Percentiles rank a stretch among this genome's conserved stretches.
phyloP scores from a whole-genome alignment of 2,329 filamentous ascomycete genomes.

The Zopfia rhizophila region DNA sequence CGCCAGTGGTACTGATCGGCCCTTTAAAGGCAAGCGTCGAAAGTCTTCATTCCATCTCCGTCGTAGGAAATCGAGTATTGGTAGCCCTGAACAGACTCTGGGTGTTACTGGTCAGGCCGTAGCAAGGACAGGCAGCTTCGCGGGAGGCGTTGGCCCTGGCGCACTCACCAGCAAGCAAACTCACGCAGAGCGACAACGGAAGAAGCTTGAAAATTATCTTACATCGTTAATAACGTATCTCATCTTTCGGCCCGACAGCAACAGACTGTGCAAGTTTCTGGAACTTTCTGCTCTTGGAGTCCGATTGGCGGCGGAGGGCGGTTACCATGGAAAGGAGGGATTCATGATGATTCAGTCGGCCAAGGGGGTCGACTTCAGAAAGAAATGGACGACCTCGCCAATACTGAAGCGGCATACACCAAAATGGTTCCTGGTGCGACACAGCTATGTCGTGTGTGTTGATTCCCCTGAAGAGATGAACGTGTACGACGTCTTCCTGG shows the following conservation, averaged over 20 bases:
- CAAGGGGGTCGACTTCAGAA: slow-evolving; percentile 87
- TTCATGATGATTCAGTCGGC: slow-evolving; percentile 91
- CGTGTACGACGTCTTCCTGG: slow-evolving; percentile 98
- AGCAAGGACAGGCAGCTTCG: slow-evolving; percentile 53
- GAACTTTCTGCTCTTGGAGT: slow-evolving; percentile 95
- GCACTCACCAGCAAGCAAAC: slow-evolving; percentile 59
- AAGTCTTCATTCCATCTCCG: slow-evolving; percentile 67
- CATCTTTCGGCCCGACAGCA: slow-evolving; percentile 96
- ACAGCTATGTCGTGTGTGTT: slow-evolving; percentile 98
- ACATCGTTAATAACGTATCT: slow-evolving; percentile 95
- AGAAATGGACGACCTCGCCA: slow-evolving; percentile 79
- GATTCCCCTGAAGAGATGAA: slow-evolving; percentile 99
- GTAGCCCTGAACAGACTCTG: slow-evolving; percentile 40
- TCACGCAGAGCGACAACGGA: slow-evolving; percentile 83
- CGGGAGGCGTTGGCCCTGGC: slow-evolving; percentile 44
- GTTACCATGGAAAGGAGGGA: slow-evolving; percentile 97
- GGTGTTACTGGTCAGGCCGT: slow-evolving; percentile 34
- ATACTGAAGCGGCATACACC: slow-evolving; percentile 85
- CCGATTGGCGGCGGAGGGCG: slow-evolving; percentile 91
- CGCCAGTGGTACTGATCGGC: slow-evolving; percentile 74
- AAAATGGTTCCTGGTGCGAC: slow-evolving; percentile 98
- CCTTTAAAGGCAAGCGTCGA: slow-evolving; percentile 62
- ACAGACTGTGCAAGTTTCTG: slow-evolving; percentile 93
- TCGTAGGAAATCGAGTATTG: slow-evolving; percentile 68
- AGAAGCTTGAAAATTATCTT: slow-evolving; percentile 87